These are phyloP conservation scores for Tetracladium marchalianum DNA, from an alignment of 495 filamentous ascomycete genomes.

Conservation along the genomic window DNA sequence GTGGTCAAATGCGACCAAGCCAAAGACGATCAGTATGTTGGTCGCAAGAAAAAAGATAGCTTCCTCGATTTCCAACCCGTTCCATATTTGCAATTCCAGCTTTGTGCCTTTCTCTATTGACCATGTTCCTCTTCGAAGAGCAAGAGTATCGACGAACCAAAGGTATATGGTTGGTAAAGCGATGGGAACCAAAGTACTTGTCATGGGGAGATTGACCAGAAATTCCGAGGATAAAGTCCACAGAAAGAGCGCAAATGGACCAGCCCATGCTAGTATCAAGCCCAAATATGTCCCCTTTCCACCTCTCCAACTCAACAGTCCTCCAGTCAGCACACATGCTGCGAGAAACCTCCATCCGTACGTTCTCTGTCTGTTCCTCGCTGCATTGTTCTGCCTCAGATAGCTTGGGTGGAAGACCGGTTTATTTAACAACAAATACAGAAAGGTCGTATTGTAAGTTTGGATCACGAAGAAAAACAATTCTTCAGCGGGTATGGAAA, in stretches of 20 bases:
- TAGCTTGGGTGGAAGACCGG: slow-evolving; percentile 47
- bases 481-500: slow-evolving; percentile 54
- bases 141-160: slow-evolving; percentile 56
- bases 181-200: slow-evolving; percentile 43
- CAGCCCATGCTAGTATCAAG: slow-evolving; percentile 57
- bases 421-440: slow-evolving; percentile 56
- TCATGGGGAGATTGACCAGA: slow-evolving; percentile 40
- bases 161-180: slow-evolving; percentile 53
- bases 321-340: slow-evolving; percentile 26
- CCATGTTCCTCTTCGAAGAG: slow-evolving; percentile 54
- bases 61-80: slow-evolving; percentile 57
- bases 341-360: slow-evolving; percentile 33
- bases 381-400: slow-evolving; percentile 23
- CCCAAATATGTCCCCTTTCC: slow-evolving; percentile 49
- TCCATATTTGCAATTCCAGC: slow-evolving; percentile 45
- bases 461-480: slow-evolving; percentile 70
- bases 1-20: slow-evolving; percentile 54
- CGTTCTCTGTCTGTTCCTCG: slow-evolving; percentile 17
- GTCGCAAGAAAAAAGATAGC: slow-evolving; percentile 58
- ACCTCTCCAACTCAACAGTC: slow-evolving; percentile 27
- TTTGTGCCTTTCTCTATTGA: slow-evolving; percentile 53
- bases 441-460: slow-evolving; percentile 56
- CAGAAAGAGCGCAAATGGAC: slow-evolving; percentile 48
- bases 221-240: slow-evolving; percentile 53
- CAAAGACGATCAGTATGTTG: slow-evolving; percentile 54